Base-by-base conservation (phyloP, 495 filamentous ascomycete species). In the Penicillium antarcticum region DNA sequence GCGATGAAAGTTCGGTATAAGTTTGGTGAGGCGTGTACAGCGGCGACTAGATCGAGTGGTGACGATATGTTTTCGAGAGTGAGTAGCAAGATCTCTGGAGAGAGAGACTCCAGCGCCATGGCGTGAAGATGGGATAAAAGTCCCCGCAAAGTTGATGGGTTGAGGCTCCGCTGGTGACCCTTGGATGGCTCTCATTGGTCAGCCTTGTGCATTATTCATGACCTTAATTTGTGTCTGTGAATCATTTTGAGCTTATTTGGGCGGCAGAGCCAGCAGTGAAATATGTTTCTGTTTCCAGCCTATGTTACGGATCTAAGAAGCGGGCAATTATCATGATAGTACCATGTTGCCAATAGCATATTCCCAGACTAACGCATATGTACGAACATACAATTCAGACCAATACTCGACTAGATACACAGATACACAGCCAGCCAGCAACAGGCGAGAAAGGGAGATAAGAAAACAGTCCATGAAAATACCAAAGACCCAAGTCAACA, bases 321-420 rank as follows among this genome's bases (percentile, higher is more conserved):
- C 9, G 5, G 26, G 9, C 5, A 29, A 10, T 29, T 9, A 29
- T 29, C 26, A 29, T 9, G 2, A 29, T 9, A 7, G 26, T 29
- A 7, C 26, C 7, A 29, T 29, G 7, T 7, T 8, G 26, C 26
- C 26, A 29, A 4, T 9, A 29, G 7, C 8, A 8, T 29, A 29
- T 9, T 29, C 26, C 26, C 1, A 29, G 26, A 29, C 0, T 10
- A 29, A 29, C 26, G 9, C 26, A 42, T 52, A 61, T 54, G 37
- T 54, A 54, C 46, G 21, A 36, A 8, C 26, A 39, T 42, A 51
- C 24, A 34, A 51, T 29, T 26, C 36, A 16, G 26, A 43, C 23
- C 45, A 53, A 41, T 42, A 38, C 42, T 45, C 17, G 40, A 51
- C 46, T 58, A 51, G 53, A 60, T 53, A 53, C 51, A 49, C 34